Percentiles rank a stretch among this genome's conserved stretches.
These are phyloP conservation scores for Hemerocallis citrina DNA, from an alignment of 106 monocot genomes.

Conservation along the genomic window DNA sequence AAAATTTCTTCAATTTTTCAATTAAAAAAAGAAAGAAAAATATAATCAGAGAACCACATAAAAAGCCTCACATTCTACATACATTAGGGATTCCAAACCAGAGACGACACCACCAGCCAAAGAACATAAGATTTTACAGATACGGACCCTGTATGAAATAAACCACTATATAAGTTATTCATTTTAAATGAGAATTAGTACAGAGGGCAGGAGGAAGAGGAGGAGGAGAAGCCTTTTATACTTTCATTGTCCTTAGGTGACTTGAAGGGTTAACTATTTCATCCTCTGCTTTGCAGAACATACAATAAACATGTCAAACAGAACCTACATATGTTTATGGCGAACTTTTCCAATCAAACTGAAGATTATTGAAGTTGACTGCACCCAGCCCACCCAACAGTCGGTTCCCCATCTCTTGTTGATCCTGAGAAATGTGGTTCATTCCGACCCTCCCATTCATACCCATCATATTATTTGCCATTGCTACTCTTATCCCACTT, in stretches of 20 bases:
- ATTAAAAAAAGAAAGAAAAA: no score
- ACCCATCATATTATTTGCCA: conserved; percentile 30
- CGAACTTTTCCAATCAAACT: conserved; percentile 60
- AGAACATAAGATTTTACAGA: neutral
- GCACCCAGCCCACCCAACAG: conserved; percentile 34
- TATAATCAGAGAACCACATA: no score
- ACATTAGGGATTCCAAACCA: no score
- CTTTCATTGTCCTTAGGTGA: neutral
- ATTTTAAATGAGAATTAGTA: conserved; percentile 1
- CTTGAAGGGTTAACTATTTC: neutral
- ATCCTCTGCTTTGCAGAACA: neutral
- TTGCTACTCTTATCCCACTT: conserved; percentile 31
- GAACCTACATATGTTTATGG: conserved; percentile 8
- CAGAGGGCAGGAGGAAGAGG: neutral
- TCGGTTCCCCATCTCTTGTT: conserved; percentile 46
- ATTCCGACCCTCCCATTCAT: conserved; percentile 26
- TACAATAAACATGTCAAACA: neutral
- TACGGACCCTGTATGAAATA: neutral
- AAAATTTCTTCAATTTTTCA: no score
- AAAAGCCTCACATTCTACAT: no score
- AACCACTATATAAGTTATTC: conserved; percentile 2
- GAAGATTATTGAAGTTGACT: conserved; percentile 53
- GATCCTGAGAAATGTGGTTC: conserved; percentile 33
- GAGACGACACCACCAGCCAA: no score
- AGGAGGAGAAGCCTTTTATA: neutral